Evolutionary conservation across 441 rosid species (phyloP).

Genomic region (Rhodomyrtus psidioides): DNA sequence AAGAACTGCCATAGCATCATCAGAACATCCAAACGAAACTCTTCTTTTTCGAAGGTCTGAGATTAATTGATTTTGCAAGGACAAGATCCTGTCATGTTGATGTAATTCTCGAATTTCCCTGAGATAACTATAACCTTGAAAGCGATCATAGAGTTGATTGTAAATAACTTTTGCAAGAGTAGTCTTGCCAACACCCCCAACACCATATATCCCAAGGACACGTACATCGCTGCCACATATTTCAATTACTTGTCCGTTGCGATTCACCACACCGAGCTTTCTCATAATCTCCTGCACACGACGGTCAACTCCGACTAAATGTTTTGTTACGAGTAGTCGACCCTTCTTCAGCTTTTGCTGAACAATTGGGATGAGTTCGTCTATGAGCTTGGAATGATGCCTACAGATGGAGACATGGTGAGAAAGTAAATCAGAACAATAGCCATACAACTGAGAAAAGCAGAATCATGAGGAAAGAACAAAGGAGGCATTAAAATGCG

Average conservation of each 20-base stretch:
- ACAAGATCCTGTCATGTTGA: background rate
- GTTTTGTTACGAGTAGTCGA: fast-evolving
- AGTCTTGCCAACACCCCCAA: background rate
- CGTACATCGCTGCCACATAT: background rate
- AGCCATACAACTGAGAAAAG: background rate
- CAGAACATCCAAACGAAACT: background rate
- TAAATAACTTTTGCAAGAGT: background rate
- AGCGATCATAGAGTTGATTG: background rate
- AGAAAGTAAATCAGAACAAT: background rate
- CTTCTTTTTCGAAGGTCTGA: background rate
- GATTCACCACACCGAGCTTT: background rate
- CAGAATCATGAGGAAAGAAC: background rate
- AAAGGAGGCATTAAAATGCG: background rate
- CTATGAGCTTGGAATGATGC: background rate
- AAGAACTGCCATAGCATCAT: background rate
- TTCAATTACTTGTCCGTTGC: background rate
- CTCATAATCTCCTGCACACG: background rate
- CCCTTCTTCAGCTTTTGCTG: background rate
- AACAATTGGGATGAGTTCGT: background rate
- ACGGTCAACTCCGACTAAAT: background rate
- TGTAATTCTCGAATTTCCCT: background rate
- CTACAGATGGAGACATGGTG: background rate
- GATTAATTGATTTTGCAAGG: background rate
- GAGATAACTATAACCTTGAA: background rate
- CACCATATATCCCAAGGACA: background rate